Evolutionary conservation across 768 basidiomycete genomes (phyloP), one percentile per base, ranked within the genome.

Genomic region (Calocera viscosa): DNA sequence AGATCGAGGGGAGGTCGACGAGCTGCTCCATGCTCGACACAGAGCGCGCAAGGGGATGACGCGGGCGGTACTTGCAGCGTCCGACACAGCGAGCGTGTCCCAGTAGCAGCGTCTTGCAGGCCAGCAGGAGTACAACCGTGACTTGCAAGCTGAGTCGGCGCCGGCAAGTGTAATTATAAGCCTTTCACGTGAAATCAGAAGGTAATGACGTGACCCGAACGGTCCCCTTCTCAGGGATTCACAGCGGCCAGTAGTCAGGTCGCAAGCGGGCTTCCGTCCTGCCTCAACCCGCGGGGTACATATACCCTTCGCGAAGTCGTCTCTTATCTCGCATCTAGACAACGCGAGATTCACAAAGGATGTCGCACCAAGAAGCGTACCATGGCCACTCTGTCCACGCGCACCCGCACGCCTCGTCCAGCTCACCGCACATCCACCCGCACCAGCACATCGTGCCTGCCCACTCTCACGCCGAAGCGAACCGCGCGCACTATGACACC

Each of bases 401-500:
- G 30, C 14, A 22, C 53, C 2, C 30, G 7, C 35, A 38, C 35
- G 14, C 35, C 35, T 5, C 35, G 35, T 38, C 35, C 35, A 38
- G 35, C 35, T 38, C 35, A 5, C 7, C 8, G 8, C 43, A 47
- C 5, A 7, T 24, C 43, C 8, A 47, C 43, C 24, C 43, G 53
- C 53, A 60, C 53, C 5, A 2, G 26, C 53, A 60, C 53, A 26
- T 60, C 24, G 14, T 30, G 14, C 8, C 53, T 26, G 24, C 53
- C 14, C 53, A 26, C 35, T 2, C 28, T 16, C 63, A 69, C 39
- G 35, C 65, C 40, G 63, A 72, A 16, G 77, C 77, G 8, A 82
- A 82, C 73, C 72, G 73, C 53, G 70, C 75, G 26, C 74, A 78
- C 69, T 82, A 78, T 68, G 73, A 81, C 67, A 80, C 78, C 64